These are phyloP conservation scores for Tolypocladium amazonense DNA, from an alignment of 2,329 filamentous ascomycete genomes.

Conservation along the genomic window DNA sequence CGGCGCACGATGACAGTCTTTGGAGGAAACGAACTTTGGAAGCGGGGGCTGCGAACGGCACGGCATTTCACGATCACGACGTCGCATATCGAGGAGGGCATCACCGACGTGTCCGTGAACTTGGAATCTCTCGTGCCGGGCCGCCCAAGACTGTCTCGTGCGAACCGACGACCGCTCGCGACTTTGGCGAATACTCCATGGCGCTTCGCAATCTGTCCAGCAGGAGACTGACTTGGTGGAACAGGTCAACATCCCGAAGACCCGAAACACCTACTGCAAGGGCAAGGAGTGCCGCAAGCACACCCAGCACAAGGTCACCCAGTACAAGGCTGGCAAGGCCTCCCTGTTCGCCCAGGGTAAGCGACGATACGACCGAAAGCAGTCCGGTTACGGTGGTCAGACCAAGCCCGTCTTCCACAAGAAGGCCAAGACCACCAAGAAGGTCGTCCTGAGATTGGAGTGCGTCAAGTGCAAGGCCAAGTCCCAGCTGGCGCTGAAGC, in stretches of 20 bases:
- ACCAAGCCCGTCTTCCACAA: slow-evolving; percentile 99
- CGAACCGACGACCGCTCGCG: slow-evolving; percentile 5
- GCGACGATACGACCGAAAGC: slow-evolving; percentile 98
- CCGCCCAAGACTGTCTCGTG: slow-evolving; percentile 9
- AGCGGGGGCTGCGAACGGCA: neutral
- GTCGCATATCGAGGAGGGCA: neutral
- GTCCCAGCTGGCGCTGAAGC: slow-evolving; percentile 95
- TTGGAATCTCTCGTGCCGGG: neutral
- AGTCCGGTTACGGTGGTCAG: slow-evolving; percentile 99
- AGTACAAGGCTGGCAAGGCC: slow-evolving; percentile 97
- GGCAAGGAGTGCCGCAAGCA: slow-evolving; percentile 88
- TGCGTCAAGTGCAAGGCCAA: slow-evolving; percentile 98
- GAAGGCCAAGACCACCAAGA: slow-evolving; percentile 99
- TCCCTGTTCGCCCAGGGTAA: slow-evolving; percentile 97
- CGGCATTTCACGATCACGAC: neutral
- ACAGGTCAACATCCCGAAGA: slow-evolving; percentile 97
- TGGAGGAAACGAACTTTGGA: slow-evolving; percentile 1
- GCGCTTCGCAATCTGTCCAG: neutral
- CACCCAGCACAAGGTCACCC: slow-evolving; percentile 86
- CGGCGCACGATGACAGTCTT: slow-evolving; percentile 20
- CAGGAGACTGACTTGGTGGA: slow-evolving; percentile 18
- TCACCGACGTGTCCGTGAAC: neutral
- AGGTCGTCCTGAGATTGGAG: slow-evolving; percentile 97
- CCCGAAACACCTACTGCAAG: slow-evolving; percentile 95
- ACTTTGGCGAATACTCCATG: neutral